phyloP scores from a whole-genome alignment of 495 filamentous ascomycete genomes.

The Penicillium lividum region DNA sequence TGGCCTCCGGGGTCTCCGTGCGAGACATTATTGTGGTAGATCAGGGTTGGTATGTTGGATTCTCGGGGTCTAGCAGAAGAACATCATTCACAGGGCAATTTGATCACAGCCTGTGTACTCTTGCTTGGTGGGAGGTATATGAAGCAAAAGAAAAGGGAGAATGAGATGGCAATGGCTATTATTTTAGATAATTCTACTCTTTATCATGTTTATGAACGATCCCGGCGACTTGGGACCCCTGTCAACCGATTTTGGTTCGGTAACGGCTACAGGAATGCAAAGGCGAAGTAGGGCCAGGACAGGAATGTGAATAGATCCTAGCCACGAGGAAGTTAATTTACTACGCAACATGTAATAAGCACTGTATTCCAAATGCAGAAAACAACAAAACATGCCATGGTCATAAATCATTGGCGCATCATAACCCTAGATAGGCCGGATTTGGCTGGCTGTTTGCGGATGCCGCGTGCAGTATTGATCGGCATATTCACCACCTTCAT shows the following conservation, averaged over 20 bases:
- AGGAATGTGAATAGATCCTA: constrained; percentile 24
- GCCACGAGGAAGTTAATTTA: constrained; percentile 25
- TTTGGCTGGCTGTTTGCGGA: constrained; percentile 18
- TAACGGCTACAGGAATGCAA: constrained; percentile 24
- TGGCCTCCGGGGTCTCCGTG: constrained; percentile 25
- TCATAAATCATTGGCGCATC: no score
- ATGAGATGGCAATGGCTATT: neutral
- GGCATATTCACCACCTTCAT: neutral
- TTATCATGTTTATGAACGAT: constrained; percentile 2
- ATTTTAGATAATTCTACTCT: constrained; percentile 9
- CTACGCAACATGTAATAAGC: neutral
- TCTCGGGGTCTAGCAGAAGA: neutral
- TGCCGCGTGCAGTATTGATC: constrained; percentile 13
- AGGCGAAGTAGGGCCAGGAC: constrained; percentile 23
- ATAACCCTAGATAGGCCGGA: constrained; percentile 4
- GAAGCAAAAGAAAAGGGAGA: neutral
- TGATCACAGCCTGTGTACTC: neutral
- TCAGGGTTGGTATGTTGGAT: neutral
- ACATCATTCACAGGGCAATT: neutral
- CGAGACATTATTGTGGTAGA: constrained; percentile 17
- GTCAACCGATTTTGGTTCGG: constrained; percentile 14
- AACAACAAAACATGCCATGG: neutral
- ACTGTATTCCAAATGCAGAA: neutral
- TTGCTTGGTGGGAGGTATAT: neutral
- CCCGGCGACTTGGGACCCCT: constrained; percentile 8